Evolutionary conservation across 306 rosid species (phyloP), one percentile per base, ranked within the genome.

Genomic region (Cucumis melo): DNA sequence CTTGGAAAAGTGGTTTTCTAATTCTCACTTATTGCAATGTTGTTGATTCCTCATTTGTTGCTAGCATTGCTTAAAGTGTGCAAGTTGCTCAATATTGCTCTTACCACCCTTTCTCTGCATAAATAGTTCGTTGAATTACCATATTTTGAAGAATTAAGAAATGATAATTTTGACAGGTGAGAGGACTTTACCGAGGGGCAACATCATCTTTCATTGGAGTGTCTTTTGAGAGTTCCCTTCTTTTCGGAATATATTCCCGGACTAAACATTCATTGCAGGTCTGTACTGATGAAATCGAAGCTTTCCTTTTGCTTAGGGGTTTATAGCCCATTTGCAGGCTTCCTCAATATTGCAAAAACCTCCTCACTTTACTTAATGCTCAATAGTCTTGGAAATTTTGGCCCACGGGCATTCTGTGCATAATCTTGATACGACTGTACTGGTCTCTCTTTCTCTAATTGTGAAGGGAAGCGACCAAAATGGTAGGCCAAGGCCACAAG

Each of bases 141-240:
- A 73, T 73, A 73, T 66, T 65, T 76, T 17, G 58, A 76, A 54
- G 63, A 78, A 83, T 73, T 76, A 62, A 77, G 80, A 62, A 74
- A 68, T 55, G 32, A 73, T 13, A 56, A 59, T 84, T 53, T 79
- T 90, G 87, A 74, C 90, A 94, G 99, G 79, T 92, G 75, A 90
- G 81, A 83, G 97, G 99, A 83, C 93, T 94, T 76, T 94, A 94
- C 82, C 88, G 96, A 80, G 99, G 97, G 76, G 96, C 99, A 51
- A 91, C 96, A 38, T 84, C 99, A 67, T 94, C 97, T 82, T 94
- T 94, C 73, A 42, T 91, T 56, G 97, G 98, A 85, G 82, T 94
- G 83, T 89, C 97, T 84, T 88, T 91, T 64, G 97, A 94, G 86
- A 90, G 99, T 80, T 89, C 97, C 39, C 90, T 94, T 36, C 84